Percentiles rank a stretch among this genome's conserved stretches.
phyloP scores from a whole-genome alignment of 1,284 basidiomycete genomes.

The Pseudomicrostroma phylloplanum region DNA sequence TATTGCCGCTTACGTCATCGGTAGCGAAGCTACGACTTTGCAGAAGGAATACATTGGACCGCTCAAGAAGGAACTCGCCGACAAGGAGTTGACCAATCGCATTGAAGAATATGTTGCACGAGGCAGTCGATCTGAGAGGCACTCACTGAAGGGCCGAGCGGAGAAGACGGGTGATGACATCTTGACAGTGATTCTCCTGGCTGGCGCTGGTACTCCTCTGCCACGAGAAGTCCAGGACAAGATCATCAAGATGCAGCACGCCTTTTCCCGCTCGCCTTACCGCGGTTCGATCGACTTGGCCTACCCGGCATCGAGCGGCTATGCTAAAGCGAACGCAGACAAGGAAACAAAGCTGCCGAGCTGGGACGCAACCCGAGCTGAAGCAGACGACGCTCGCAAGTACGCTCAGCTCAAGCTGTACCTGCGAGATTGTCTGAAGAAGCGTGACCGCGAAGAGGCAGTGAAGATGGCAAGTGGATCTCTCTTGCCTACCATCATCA shows the following conservation, averaged over 20 bases:
- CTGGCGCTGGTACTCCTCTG: conserved; percentile 22
- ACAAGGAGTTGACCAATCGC: conserved; percentile 36
- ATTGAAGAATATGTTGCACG: conserved; percentile 44
- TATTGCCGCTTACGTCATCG: conserved; percentile 39
- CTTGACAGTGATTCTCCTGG: conserved; percentile 42
- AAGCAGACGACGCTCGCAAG: conserved; percentile 36
- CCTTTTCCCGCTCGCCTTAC: conserved; percentile 42
- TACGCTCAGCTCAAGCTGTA: conserved; percentile 45
- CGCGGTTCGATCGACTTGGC: conserved; percentile 32
- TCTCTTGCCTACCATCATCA: conserved; percentile 40
- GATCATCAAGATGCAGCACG: conserved; percentile 15
- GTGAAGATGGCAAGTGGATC: conserved; percentile 38
- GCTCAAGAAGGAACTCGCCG: conserved; percentile 37
- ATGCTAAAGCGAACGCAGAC: conserved; percentile 19
- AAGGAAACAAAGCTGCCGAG: conserved; percentile 14
- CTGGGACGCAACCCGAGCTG: conserved; percentile 29
- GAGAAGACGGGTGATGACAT: conserved; percentile 40
- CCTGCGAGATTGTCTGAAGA: conserved; percentile 39
- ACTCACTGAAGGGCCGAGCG: conserved; percentile 24
- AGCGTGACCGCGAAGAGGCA: conserved; percentile 42
- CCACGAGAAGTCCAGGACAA: conserved; percentile 14
- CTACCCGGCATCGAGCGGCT: conserved; percentile 36
- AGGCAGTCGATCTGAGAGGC: conserved; percentile 36
- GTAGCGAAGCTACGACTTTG: conserved; percentile 31
- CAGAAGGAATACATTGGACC: conserved; percentile 44